phyloP scores from a whole-genome alignment of 441 rosid genomes.

The Gossypium davidsonii region DNA sequence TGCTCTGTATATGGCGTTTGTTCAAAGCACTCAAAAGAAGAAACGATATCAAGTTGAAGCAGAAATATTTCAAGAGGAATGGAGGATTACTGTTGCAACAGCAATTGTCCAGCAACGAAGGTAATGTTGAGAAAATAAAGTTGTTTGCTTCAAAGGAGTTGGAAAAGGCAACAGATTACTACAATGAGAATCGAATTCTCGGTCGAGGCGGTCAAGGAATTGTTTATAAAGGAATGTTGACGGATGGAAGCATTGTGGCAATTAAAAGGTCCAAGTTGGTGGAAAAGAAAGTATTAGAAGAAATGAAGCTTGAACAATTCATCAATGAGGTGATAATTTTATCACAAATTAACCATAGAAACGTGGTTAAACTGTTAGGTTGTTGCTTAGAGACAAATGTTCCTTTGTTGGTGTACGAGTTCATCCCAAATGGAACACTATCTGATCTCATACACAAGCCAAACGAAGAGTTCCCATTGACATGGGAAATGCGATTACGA shows the following conservation, averaged over 20 bases:
- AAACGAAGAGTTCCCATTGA: neutral
- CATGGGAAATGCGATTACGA: neutral
- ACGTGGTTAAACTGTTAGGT: neutral
- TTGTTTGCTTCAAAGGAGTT: conserved; percentile 19
- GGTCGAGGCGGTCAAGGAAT: conserved; percentile 31
- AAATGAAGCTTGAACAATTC: neutral
- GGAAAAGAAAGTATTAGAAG: neutral
- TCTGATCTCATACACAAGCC: neutral
- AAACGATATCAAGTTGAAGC: neutral
- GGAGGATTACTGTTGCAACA: neutral
- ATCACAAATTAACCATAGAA: neutral
- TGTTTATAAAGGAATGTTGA: neutral
- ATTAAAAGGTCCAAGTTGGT: conserved; percentile 19
- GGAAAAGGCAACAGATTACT: conserved; percentile 11
- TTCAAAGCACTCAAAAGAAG: neutral
- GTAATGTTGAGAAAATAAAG: neutral
- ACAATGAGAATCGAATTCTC: conserved; percentile 15
- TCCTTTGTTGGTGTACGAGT: conserved; percentile 1
- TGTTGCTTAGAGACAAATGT: neutral
- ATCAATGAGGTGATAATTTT: neutral
- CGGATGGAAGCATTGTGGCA: conserved; percentile 17
- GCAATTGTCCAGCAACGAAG: neutral
- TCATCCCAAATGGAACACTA: neutral
- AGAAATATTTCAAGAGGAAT: neutral
- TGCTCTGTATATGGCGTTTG: neutral